Conservation (phyloP, 202 grass and related monocot genomes). For the Schoenoplectus tabernaemontani region DNA sequence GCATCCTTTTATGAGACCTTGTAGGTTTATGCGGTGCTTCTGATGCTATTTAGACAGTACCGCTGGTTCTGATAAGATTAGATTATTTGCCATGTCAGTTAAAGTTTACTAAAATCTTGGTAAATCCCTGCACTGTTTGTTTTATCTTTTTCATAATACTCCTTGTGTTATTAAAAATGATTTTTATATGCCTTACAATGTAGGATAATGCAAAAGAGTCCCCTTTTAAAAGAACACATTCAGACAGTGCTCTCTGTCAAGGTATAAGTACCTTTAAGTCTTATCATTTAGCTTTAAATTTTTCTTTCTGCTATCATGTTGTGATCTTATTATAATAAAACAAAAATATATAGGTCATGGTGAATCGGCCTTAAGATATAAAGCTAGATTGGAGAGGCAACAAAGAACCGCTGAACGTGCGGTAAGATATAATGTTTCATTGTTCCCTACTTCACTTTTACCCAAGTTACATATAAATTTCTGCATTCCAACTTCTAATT, state of each 20-base stretch:
- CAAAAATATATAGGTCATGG: slow-evolving; percentile 35
- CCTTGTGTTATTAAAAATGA: neutral
- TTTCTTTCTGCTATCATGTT: neutral
- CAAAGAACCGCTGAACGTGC: slow-evolving; percentile 80
- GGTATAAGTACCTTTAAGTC: slow-evolving; percentile 6
- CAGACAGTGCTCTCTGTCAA: slow-evolving; percentile 20
- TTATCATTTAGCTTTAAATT: neutral
- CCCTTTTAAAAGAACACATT: slow-evolving; percentile 45
- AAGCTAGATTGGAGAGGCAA: slow-evolving; percentile 85
- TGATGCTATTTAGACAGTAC: too few relatives aligned
- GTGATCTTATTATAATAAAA: neutral
- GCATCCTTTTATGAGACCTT: too few relatives aligned
- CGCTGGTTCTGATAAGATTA: neutral
- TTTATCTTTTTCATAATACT: neutral
- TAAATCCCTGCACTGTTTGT: neutral
- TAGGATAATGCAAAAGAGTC: slow-evolving; percentile 39
- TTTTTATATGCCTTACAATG: slow-evolving; percentile 17
- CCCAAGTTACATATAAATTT: neutral
- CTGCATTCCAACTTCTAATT: slow-evolving; percentile 21
- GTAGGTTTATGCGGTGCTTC: too few relatives aligned
- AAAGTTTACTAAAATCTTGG: neutral
- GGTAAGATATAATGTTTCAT: slow-evolving; percentile 38
- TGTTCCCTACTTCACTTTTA: neutral
- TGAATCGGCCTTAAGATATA: slow-evolving; percentile 77
- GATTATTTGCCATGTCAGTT: neutral